Base-by-base conservation (phyloP, 192 early-diverging fungal species). In the Podila epicladia region DNA sequence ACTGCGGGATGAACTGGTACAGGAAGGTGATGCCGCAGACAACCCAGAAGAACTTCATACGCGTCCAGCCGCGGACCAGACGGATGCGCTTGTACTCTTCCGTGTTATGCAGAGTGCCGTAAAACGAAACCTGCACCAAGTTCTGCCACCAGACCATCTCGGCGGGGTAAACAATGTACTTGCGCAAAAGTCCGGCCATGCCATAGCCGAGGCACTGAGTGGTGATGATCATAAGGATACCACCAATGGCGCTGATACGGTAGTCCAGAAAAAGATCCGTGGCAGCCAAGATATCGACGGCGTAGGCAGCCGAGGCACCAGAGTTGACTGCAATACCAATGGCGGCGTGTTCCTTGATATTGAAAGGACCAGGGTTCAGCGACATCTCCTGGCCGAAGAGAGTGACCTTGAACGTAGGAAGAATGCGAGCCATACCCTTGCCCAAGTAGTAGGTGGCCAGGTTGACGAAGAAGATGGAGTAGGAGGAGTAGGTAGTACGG, bases 81-180 rank as follows among this genome's bases (percentile, higher is more conserved):
- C 24, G 58, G 26, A 26, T 29, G 12, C 29, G 58, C 26, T 59
- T 59, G 58, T 59, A 59, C 8, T 59, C 58, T 2, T 59, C 58
- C 12, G 58, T 59, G 58, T 24, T 26, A 49, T 76, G 74, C 19
- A 75, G 38, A 2, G 86, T 84, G 63, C 75, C 80, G 69, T 74
- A 85, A 9, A 84, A 58, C 5, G 82, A 70, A 26, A 79, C 84
- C 51, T 76, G 73, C 29, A 85, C 84, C 20, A 97, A 85, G 33
- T 85, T 91, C 0, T 86, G 63, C 5, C 95, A 96, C 95, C 95
- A 98, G 38, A 94, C 82, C 93, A 95, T 95, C 6, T 87, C 84
- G 7, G 29, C 29, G 3, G 29, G 29, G 29, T 29, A 29, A 29
- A 29, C 29, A 29, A 29, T 29, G 29, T 29, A 69, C 71, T 57